Base-by-base conservation (phyloP, 192 early-diverging fungal genomes). In the Powellomyces hirtus region DNA sequence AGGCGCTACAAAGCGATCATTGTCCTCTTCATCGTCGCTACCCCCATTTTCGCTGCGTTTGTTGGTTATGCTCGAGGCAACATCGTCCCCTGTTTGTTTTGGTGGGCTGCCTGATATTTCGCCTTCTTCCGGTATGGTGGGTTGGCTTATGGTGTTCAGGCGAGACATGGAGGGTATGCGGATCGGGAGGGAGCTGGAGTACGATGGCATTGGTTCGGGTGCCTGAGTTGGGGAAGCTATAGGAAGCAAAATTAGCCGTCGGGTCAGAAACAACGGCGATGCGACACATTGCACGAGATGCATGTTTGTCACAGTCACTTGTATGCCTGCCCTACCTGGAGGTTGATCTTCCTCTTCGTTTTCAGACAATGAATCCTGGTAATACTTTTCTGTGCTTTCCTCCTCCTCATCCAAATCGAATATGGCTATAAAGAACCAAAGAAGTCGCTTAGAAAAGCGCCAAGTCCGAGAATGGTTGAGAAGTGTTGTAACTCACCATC, bases 1-100 rank as follows among this genome's bases (percentile, higher is more conserved):
- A 27, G 70, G 70, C n/a, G 70, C 70, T 14, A 72, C 62, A 65
- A 72, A 72, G 1, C 33, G 8, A 1, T 55, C 64, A 18, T 72
- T 38, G 27, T 59, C 55, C 22, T 57, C 70, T 8, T 51, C 33
- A 29, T 33, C 18, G 26, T 59, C 13, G 6, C 8, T 26, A 18
- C n/a, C 52, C 30, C 36, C 13, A 10, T 30, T 30, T 6, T 10
- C n/a, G n/a, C n/a, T n/a, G n/a, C n/a, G n/a, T n/a, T n/a, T n/a
- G n/a, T n/a, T n/a, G n/a, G n/a, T n/a, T n/a, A n/a, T n/a, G n/a
- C n/a, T n/a, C n/a, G n/a, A n/a, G n/a, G n/a, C n/a, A n/a, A n/a
- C n/a, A n/a, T n/a, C n/a, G n/a, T n/a, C n/a, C n/a, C n/a, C n/a
- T n/a, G n/a, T n/a, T n/a, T n/a, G n/a, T n/a, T n/a, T n/a, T n/a